Percentiles rank a stretch among this genome's conserved stretches.
Evolutionary conservation across 441 rosid species (phyloP).

Genomic region (Theobroma grandiflorum): DNA sequence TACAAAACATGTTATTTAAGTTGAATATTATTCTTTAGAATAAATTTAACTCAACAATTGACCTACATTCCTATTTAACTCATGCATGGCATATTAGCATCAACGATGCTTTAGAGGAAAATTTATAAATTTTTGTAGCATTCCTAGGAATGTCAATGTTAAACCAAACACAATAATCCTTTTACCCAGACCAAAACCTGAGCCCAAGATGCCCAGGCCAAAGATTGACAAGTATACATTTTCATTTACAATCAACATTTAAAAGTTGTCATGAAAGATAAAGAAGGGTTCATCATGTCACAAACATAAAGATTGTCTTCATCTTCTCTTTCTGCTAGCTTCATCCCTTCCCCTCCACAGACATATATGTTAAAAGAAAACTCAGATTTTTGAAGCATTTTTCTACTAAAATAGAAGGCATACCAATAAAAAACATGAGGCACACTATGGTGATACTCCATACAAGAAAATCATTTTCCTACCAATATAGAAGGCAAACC

Average conservation of each 20-base stretch:
- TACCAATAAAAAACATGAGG: no score
- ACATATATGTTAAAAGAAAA: neutral
- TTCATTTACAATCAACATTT: neutral
- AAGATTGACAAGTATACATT: neutral
- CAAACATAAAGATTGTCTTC: neutral
- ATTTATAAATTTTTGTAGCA: neutral
- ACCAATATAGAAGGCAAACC: neutral
- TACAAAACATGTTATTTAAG: neutral
- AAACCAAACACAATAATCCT: neutral
- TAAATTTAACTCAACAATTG: neutral
- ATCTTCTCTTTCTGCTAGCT: neutral
- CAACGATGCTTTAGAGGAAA: neutral
- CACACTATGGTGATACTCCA: no score
- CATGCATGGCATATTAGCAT: constrained; percentile 5
- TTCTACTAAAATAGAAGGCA: constrained; percentile 2
- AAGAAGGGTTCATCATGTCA: neutral
- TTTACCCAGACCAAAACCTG: neutral
- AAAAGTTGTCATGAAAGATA: neutral
- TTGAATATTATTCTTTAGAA: constrained; percentile 3
- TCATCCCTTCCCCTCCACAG: neutral
- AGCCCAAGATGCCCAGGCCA: constrained; percentile 1
- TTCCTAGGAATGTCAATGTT: no score
- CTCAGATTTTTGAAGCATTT: neutral
- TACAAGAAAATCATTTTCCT: neutral
- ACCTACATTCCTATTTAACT: constrained; percentile 9